Evolutionary conservation across 805 yeast genomes (phyloP), one percentile per base, ranked within the genome.

Genomic region (Cyberlindnera xishuangbannaensis): DNA sequence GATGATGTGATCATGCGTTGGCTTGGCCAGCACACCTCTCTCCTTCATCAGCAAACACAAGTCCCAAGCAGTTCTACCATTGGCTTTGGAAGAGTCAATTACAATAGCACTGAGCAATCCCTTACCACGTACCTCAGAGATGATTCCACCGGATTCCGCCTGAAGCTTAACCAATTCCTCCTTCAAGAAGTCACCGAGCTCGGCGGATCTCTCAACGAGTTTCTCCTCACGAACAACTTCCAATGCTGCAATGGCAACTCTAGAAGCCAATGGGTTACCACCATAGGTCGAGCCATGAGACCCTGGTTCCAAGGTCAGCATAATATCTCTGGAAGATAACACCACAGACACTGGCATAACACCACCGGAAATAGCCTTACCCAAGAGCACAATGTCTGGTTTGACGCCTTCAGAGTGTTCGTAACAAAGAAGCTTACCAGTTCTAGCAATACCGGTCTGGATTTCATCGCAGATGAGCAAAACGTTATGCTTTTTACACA

Each of bases 231-330:
- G 74, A 36, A 90, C 85, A 34, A 90, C 97, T 50, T 86, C 73
- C 45, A 90, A 69, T 9, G 97, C 96, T 39, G 95, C 96, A 57
- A 85, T 78, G 41, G 97, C 92, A 15, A 86, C 96, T 36, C 85
- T 73, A 46, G 95, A 85, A 15, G 95, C 90, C 57, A 90, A 72
- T 45, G 97, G 96, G 65, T 87, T 90, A 60, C 97, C 97, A 62
- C 97, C 97, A 58, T 84, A 90, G 15, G 97, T 90, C 18, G 97
- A 88, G 33, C 97, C 97, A 62, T 90, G 97, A 20, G 95, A 84
- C 35, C 97, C 97, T 18, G 97, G 95, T 43, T 83, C 85, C 48
- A 90, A 72, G 44, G 85, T 76, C 45, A 78, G 71, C 96, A 90
- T 83, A 56, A 90, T 82, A 39, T 86, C 94, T 49, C 67, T 75